phyloP scores from a whole-genome alignment of 2,329 filamentous ascomycete genomes.

The Lizonia empirigonia region DNA sequence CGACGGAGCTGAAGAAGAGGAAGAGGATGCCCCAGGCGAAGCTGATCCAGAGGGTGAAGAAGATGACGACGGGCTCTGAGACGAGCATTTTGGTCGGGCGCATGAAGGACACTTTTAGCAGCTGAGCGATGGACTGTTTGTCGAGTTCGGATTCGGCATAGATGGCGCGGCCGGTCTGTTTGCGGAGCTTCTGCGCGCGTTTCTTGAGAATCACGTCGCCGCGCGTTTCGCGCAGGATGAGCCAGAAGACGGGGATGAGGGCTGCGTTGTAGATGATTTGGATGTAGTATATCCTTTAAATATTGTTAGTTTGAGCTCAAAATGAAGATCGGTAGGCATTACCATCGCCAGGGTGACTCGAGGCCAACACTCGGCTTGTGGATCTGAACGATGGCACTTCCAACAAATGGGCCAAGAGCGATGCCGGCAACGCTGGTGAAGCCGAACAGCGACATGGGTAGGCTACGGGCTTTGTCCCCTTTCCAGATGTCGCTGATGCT shows the following conservation, averaged over 20 bases:
- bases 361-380: slow-evolving; percentile 31
- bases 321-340: slow-evolving; percentile 8
- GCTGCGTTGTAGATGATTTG: slow-evolving; percentile 53
- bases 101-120: slow-evolving; percentile 50
- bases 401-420: slow-evolving; percentile 52
- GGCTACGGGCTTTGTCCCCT: slow-evolving; percentile 48
- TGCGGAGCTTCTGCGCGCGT: slow-evolving; percentile 49
- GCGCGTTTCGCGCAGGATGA: slow-evolving; percentile 52
- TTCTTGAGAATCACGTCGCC: slow-evolving; percentile 50
- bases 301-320: background rate
- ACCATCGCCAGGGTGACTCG: slow-evolving; percentile 48
- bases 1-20: slow-evolving; percentile 51
- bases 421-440: slow-evolving; percentile 54
- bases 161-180: slow-evolving; percentile 40
- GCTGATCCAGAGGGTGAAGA: slow-evolving; percentile 53
- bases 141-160: slow-evolving; percentile 40
- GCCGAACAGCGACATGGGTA: slow-evolving; percentile 54
- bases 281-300: slow-evolving; percentile 52
- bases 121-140: slow-evolving; percentile 18
- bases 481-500: slow-evolving; percentile 45
- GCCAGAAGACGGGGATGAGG: slow-evolving; percentile 50
- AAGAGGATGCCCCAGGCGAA: slow-evolving; percentile 55
- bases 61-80: slow-evolving; percentile 52
- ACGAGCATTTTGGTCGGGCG: slow-evolving; percentile 50
- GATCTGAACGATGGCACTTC: slow-evolving; percentile 49